Evolutionary conservation across 1,284 basidiomycete genomes (phyloP), one percentile per base, ranked within the genome.

Genomic region (Sanghuangporus baumii): DNA sequence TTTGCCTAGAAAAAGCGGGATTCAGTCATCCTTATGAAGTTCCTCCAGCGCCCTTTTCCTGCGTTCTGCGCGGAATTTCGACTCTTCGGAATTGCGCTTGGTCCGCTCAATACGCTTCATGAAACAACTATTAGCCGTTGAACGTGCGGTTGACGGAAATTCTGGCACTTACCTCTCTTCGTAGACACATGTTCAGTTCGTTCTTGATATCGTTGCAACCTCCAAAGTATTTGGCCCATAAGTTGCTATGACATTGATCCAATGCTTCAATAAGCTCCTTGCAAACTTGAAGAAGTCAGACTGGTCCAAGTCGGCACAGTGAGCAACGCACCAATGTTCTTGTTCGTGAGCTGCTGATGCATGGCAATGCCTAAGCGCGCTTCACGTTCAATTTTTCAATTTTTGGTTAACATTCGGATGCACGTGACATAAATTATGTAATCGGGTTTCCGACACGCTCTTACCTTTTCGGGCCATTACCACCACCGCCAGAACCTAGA

Each of bases 321-420:
- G 46, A 52, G 56, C 41, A 54, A 62, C 79, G 60, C 65, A 85
- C 88, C 82, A 67, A 85, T 70, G 70, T 81, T 82, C 73, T 87
- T 89, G 73, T 88, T 88, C 54, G 88, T 87, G 38, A 88, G 72
- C 70, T 89, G 88, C 60, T 86, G 82, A 71, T 91, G 88, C 89
- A 91, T 90, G 67, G 67, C 67, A 57, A 43, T 50, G 34, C 41
- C 55, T 62, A 6, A 12, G 26, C 26, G 26, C 26, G 26, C 5
- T 31, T 31, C 26, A 31, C 26, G 3, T 31, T 31, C 26, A 31
- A 31, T 4, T 31, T 31, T 31, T 31, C 26, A 31, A 31, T 4
- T 31, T 31, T 31, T 31, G 26, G 26, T 3, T 48, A 1, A 31
- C 26, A 9, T 54, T 34, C 37, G 2, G 47, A n/a, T 50, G 41